phyloP scores from a whole-genome alignment of 2,329 filamentous ascomycete species.

The Neofusicoccum parvum region DNA sequence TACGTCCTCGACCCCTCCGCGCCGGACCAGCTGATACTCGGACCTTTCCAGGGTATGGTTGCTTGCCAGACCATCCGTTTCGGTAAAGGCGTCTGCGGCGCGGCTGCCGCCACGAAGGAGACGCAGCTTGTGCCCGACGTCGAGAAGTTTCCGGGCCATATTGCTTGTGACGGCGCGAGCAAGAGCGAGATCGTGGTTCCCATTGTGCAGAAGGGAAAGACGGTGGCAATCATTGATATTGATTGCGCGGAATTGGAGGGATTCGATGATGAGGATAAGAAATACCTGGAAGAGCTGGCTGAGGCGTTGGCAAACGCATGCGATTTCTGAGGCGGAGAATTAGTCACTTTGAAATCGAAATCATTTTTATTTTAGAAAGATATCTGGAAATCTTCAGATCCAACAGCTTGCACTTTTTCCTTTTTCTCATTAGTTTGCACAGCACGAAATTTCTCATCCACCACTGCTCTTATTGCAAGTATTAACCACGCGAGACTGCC shows the following conservation, averaged over 20 bases:
- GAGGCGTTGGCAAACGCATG: constrained; percentile 35
- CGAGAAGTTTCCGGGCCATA: constrained; percentile 74
- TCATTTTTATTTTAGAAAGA: too few relatives aligned
- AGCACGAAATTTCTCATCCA: too few relatives aligned
- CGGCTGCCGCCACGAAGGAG: constrained; percentile 60
- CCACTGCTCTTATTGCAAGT: too few relatives aligned
- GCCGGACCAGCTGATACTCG: constrained; percentile 66
- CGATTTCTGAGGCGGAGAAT: constrained; percentile 30
- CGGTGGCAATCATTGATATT: constrained; percentile 77
- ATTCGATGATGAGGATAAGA: constrained; percentile 69
- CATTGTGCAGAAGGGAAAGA: constrained; percentile 56
- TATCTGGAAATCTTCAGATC: too few relatives aligned
- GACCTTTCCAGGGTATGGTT: constrained; percentile 76
- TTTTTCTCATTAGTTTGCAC: too few relatives aligned
- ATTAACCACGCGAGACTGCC: too few relatives aligned
- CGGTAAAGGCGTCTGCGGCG: constrained; percentile 73
- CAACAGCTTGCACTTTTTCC: too few relatives aligned
- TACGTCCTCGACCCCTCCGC: constrained; percentile 64
- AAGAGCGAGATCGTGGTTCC: constrained; percentile 83
- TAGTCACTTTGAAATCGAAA: too few relatives aligned
- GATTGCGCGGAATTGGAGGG: constrained; percentile 70
- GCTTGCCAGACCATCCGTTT: constrained; percentile 79
- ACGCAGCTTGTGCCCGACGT: constrained; percentile 73
- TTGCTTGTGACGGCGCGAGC: constrained; percentile 76
- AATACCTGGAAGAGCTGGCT: constrained; percentile 64